These are phyloP conservation scores for Lepidium didymum DNA, from an alignment of 345 rosid species.

Conservation along the genomic window DNA sequence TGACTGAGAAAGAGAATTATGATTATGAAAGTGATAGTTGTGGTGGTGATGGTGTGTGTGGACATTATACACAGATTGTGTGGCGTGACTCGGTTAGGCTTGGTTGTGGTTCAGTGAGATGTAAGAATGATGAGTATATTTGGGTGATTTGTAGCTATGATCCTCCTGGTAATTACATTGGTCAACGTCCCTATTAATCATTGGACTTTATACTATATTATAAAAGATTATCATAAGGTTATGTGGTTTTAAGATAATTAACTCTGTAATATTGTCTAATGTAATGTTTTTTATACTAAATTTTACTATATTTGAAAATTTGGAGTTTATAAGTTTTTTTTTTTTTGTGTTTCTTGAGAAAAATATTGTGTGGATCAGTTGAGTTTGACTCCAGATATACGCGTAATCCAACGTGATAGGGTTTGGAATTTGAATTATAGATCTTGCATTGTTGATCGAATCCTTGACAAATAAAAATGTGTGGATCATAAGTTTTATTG, in stretches of 20 bases:
- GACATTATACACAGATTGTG: slow-evolving; percentile 64
- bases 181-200: slow-evolving; percentile 37
- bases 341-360: no score
- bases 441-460: no score
- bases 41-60: slow-evolving; percentile 35
- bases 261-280: no score
- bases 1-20: slow-evolving; percentile 43
- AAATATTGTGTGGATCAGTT: no score
- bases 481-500: no score
- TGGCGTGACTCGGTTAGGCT: slow-evolving; percentile 50
- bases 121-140: slow-evolving; percentile 41
- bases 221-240: not conserved
- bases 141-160: slow-evolving; percentile 56
- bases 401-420: no score
- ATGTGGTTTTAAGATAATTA: not conserved
- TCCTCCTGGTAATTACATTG: slow-evolving; percentile 44
- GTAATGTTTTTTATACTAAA: no score
- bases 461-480: no score
- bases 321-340: no score
- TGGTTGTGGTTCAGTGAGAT: slow-evolving; percentile 59
- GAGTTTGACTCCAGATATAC: no score
- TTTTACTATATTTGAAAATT: no score
- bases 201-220: not conserved
- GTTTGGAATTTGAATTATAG: no score
- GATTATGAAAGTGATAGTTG: slow-evolving; percentile 38